Percentiles rank a stretch among this genome's conserved stretches.
These are phyloP conservation scores for Dryas drummondii DNA, from an alignment of 306 rosid species.

Conservation along the genomic window DNA sequence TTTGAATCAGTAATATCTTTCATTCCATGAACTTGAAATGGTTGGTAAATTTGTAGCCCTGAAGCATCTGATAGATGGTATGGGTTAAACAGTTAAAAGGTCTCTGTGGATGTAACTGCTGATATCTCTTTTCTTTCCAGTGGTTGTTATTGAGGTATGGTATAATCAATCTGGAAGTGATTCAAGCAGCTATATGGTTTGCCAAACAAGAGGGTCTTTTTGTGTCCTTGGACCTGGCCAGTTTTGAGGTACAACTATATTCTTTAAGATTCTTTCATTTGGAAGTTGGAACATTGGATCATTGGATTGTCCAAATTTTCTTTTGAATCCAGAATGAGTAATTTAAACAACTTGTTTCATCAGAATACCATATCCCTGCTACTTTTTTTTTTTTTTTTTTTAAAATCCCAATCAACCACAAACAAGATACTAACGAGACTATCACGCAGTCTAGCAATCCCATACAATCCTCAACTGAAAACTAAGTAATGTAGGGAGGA, in stretches of 20 bases:
- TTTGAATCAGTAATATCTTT: neutral
- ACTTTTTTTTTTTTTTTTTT: neutral
- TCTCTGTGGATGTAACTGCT: conserved; percentile 30
- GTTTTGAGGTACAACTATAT: conserved; percentile 80
- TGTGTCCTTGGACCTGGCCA: conserved; percentile 94
- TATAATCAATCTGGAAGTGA: conserved; percentile 71
- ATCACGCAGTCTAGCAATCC: neutral
- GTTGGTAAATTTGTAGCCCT: conserved; percentile 8
- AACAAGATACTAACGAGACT: neutral
- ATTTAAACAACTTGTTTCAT: too few relatives aligned
- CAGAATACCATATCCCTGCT: neutral
- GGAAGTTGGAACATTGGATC: neutral
- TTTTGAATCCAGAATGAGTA: neutral
- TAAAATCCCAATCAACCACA: neutral
- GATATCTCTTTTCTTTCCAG: conserved; percentile 54
- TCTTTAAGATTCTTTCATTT: neutral
- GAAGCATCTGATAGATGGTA: neutral
- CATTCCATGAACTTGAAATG: conserved; percentile 10
- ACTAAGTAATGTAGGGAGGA: neutral
- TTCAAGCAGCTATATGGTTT: conserved; percentile 70
- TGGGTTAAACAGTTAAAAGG: too few relatives aligned
- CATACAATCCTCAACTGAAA: neutral
- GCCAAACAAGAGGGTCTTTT: conserved; percentile 86
- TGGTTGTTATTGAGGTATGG: conserved; percentile 88
- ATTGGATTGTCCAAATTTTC: neutral